Evolutionary conservation across 1,284 basidiomycete genomes (phyloP).

Genomic region (Cutaneotrichosporon cyanovorans): DNA sequence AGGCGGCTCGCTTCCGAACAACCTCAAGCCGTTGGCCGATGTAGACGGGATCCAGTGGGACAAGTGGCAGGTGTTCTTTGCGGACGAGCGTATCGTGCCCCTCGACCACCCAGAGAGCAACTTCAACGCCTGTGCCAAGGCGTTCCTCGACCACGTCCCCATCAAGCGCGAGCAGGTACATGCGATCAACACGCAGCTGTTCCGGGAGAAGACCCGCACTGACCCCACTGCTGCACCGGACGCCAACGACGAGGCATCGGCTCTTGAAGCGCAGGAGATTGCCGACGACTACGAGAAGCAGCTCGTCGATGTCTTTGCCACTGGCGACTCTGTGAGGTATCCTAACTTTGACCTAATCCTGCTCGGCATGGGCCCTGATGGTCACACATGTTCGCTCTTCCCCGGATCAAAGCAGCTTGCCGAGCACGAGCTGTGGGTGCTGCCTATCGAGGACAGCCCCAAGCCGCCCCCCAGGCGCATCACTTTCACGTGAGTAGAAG

Average conservation of each 20-base stretch:
- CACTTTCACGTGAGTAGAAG: slow-evolving; percentile 51
- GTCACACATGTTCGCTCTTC: slow-evolving; percentile 95
- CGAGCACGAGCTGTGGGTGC: slow-evolving; percentile 90
- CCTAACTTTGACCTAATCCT: slow-evolving; percentile 92
- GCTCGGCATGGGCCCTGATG: slow-evolving; percentile 88
- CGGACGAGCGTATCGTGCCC: slow-evolving; percentile 88
- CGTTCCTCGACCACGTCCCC: slow-evolving; percentile 76
- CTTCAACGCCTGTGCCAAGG: slow-evolving; percentile 65
- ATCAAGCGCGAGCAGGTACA: slow-evolving; percentile 69
- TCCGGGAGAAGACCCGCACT: slow-evolving; percentile 48
- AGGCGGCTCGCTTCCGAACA: slow-evolving; percentile 83
- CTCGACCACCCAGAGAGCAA: slow-evolving; percentile 89
- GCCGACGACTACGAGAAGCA: slow-evolving; percentile 88
- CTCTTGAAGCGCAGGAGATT: slow-evolving; percentile 66
- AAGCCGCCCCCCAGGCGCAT: slow-evolving; percentile 87
- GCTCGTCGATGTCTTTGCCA: slow-evolving; percentile 83
- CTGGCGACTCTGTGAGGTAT: slow-evolving; percentile 82
- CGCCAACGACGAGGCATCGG: slow-evolving; percentile 20
- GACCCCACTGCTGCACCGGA: slow-evolving; percentile 46
- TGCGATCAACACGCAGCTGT: slow-evolving; percentile 63
- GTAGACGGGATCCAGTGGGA: slow-evolving; percentile 77
- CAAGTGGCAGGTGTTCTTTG: slow-evolving; percentile 96
- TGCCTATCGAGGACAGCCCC: slow-evolving; percentile 84
- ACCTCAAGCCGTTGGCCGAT: slow-evolving; percentile 64
- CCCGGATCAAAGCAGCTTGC: slow-evolving; percentile 77